phyloP scores from a whole-genome alignment of 352 stramenopile genomes.

The Phytophthora hibernalis region DNA sequence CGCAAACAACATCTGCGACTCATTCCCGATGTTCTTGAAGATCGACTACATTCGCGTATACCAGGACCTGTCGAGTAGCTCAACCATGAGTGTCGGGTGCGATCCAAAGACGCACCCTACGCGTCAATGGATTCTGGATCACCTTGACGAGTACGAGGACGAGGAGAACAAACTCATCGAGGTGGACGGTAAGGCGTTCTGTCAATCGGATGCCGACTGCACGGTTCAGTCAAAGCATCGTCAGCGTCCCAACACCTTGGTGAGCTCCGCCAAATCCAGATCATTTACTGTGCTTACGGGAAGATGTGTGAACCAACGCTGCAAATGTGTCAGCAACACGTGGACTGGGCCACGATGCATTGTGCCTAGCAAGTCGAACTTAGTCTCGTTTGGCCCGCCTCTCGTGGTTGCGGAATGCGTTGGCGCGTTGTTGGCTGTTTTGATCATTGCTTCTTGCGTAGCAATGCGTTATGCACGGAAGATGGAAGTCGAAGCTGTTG shows the following conservation, averaged over 20 bases:
- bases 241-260: not conserved
- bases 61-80: slow-evolving; percentile 51
- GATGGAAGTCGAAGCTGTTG: slow-evolving; percentile 22
- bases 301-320: slow-evolving; percentile 51
- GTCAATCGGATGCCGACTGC: slow-evolving; percentile 63
- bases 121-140: slow-evolving; percentile 74
- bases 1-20: slow-evolving; percentile 64
- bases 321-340: slow-evolving; percentile 40
- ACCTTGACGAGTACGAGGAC: slow-evolving; percentile 81
- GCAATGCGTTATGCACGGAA: slow-evolving; percentile 22
- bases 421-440: slow-evolving; percentile 19
- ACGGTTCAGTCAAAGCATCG: slow-evolving; percentile 39
- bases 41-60: slow-evolving; percentile 86
- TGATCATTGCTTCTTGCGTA: slow-evolving; percentile 27
- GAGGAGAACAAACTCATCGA: slow-evolving; percentile 60
- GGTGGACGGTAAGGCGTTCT: slow-evolving; percentile 74
- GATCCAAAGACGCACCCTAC: slow-evolving; percentile 74
- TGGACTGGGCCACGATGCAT: slow-evolving; percentile 66
- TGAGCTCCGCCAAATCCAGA: slow-evolving; percentile 1
- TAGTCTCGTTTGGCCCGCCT: slow-evolving; percentile 35
- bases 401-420: slow-evolving; percentile 26
- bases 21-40: slow-evolving; percentile 76
- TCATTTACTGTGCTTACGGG: slow-evolving; percentile 30
- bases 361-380: slow-evolving; percentile 16
- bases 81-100: slow-evolving; percentile 64